phyloP scores from a whole-genome alignment of 1,284 basidiomycete species.

The Cystobasidium slooffiae region DNA sequence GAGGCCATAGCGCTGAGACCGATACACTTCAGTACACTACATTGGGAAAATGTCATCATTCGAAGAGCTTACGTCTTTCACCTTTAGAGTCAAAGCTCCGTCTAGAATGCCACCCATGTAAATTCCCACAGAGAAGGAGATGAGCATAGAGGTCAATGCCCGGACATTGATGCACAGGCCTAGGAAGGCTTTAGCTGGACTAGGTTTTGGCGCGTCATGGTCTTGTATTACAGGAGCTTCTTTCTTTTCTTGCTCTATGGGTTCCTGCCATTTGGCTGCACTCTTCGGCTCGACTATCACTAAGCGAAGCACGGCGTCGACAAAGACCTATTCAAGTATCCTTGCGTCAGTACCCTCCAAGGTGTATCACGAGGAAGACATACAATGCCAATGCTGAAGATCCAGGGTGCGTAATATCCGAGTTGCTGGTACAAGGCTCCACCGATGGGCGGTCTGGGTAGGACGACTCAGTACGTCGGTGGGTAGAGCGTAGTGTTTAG shows the following conservation, averaged over 20 bases:
- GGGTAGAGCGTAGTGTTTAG: no score
- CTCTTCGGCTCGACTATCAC: constrained; percentile 51
- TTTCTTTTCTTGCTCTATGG: not conserved
- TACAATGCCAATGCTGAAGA: constrained; percentile 50
- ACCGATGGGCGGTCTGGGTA: constrained; percentile 25
- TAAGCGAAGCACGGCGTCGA: constrained; percentile 49
- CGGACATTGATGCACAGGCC: constrained; percentile 23
- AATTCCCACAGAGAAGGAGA: constrained; percentile 47
- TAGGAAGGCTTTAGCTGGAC: constrained; percentile 20
- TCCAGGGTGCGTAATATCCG: constrained; percentile 52
- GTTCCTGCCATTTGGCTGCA: constrained; percentile 41
- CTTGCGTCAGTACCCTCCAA: no score
- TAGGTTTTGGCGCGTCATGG: not conserved
- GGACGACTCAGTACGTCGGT: no score
- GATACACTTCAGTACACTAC: constrained; percentile 31
- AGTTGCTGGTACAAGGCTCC: constrained; percentile 49
- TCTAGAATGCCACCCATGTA: constrained; percentile 48
- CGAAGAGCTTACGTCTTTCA: not conserved
- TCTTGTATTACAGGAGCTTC: not conserved
- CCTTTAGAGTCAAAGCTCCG: constrained; percentile 32
- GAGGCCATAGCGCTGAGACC: constrained; percentile 47
- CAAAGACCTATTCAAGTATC: no score
- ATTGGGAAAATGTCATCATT: not conserved
- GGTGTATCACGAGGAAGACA: no score
- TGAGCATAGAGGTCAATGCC: constrained; percentile 33